Evolutionary conservation across 345 rosid genomes (phyloP), one percentile per base, ranked within the genome.

Genomic region (Citrus glauca): DNA sequence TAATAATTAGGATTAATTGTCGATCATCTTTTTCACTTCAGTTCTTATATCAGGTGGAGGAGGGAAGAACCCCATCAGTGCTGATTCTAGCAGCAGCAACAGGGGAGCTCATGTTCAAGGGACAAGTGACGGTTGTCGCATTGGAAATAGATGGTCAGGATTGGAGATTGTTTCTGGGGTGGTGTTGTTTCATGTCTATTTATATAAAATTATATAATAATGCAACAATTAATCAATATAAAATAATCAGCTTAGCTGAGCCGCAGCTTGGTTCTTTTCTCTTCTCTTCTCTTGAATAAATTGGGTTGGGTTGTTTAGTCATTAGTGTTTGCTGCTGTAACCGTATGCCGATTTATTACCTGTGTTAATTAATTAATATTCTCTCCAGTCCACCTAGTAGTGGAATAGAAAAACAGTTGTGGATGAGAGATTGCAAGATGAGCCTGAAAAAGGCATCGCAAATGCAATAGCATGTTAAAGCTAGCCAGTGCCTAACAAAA

Each of bases 81-180:
- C 38, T 35, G 76, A 71, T 27, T 22, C 45, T 1, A 68, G 79
- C 61, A 19, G 56, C 1, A 68, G 9, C 9, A 42, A 77, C 56
- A 19, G 45, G 60, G 81, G 81, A 48, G 8, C 68, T 22, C 45
- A 30, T 63, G 70, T 33, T 10, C 77, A 59, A 70, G 73, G 45
- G n/a, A 72, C 45, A 19, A 80, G 87, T 14, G 57, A 38, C 35
- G 80, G 81, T 6, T 56, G 73, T 13, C 1, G 65, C 61, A 25
- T 16, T 37, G 74, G 45, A 56, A 78, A 77, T 62, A 75, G 64
- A 69, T 45, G 74, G 75, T 55, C 74, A 32, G 68, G 74, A 37
- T 37, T 72, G 77, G 76, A 78, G 74, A 24, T 78, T 4, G 40
- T 60, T 72, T 64, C 25, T 9, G 73, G 62, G 64, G 74, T 53